These are phyloP conservation scores for Trichoderma sp. DNA, from an alignment of 2,329 filamentous ascomycete genomes.

Conservation along the genomic window DNA sequence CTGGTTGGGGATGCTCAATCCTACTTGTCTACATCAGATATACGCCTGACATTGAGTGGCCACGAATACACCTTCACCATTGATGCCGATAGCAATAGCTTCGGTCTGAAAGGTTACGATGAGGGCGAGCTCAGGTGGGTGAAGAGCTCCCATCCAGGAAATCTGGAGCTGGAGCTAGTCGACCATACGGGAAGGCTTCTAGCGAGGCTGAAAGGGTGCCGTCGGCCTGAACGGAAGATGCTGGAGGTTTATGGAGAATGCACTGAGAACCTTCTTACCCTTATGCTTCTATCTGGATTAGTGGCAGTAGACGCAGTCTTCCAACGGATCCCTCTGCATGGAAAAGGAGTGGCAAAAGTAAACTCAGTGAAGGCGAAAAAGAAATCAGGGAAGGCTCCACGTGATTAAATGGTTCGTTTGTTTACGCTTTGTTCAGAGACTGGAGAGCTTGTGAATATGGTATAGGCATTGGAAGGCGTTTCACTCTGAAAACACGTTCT, in stretches of 20 bases:
- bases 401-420: not conserved
- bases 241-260: not conserved
- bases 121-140: not conserved
- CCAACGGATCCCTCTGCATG: not conserved
- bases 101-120: not conserved
- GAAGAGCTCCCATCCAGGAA: not conserved
- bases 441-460: not conserved
- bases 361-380: too few relatives aligned
- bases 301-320: not conserved
- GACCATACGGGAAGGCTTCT: not conserved
- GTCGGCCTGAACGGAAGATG: too few relatives aligned
- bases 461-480: not conserved
- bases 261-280: not conserved
- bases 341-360: not conserved
- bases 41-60: not conserved
- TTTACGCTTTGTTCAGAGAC: not conserved
- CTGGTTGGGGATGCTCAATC: too few relatives aligned
- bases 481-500: not conserved
- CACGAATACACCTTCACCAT: not conserved
- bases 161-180: not conserved
- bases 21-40: not conserved
- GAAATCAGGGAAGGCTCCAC: not conserved
- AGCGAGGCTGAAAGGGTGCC: too few relatives aligned
- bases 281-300: not conserved
- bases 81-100: not conserved